Base-by-base conservation (phyloP, 805 yeast genomes). In the Barnettozyma salicaria region DNA sequence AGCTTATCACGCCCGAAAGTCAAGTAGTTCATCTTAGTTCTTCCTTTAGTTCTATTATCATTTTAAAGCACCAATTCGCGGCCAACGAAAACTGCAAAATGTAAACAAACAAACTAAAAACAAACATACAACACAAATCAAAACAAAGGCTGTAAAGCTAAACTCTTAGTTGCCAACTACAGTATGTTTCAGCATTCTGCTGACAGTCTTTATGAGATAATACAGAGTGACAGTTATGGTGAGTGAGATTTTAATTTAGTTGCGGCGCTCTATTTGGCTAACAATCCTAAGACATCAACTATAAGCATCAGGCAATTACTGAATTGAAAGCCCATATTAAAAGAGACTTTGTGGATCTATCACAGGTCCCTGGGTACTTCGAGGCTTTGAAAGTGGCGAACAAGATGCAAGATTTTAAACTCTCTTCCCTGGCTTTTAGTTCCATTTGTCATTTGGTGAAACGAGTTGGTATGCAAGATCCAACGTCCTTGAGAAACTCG, bases 391-490 rank as follows among this genome's bases (percentile, higher is more conserved):
- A 69, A 7, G 47, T 63, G 4, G 78, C 74, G 2, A 64, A 61
- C 30, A 68, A 66, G 37, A 58, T 64, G 4, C 46, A 56, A 3
- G 66, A 65, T 32, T 37, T 57, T 23, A 53, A 64, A 9, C 62
- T 75, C 14, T 64, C 65, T 41, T 42, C 64, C 1, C 37, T 56
- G 17, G 65, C 75, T 3, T 75, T 76, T 48, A 67, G 74, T 20
- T 66, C 75, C 1, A 51, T 74, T 4, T 74, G 78, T 33, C 80
- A 77, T 48, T 54, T 76, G 36, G 68, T 77, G 21, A 76, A 75
- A 40, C 58, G 83, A 16, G 72, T 77, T 6, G 68, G 76, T 32
- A 70, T 74, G 56, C 83, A 77, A 55, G 80, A 76, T 45, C 56
- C 64, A 2, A 49, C 55, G 8, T 61, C 69, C 0, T 58, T 77